Conservation (phyloP, 306 rosid species). For the Trifolium repens region DNA sequence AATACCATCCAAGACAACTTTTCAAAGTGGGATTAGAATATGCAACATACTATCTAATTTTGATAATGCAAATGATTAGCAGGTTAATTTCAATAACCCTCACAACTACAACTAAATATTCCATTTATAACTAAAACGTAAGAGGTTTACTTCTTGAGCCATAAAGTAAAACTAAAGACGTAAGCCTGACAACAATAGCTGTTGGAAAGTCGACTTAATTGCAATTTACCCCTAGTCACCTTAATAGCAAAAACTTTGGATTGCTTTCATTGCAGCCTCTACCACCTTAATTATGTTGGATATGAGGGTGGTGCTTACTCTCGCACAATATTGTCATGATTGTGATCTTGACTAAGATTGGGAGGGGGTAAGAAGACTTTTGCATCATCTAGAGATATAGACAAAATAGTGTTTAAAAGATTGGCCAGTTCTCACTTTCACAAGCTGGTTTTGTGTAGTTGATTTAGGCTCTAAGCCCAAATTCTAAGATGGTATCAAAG, state of each 20-base stretch:
- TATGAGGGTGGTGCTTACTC: neutral
- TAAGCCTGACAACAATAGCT: neutral
- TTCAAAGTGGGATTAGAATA: conserved; percentile 3
- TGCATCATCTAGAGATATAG: neutral
- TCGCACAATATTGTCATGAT: neutral
- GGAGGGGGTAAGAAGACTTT: neutral
- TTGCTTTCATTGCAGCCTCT: neutral
- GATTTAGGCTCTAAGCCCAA: conserved; percentile 1
- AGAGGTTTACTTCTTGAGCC: neutral
- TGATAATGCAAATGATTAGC: conserved; percentile 15
- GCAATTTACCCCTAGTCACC: neutral
- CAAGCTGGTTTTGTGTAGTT: neutral
- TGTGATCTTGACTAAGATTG: neutral
- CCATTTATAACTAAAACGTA: neutral
- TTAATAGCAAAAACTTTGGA: neutral
- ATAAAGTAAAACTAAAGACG: neutral
- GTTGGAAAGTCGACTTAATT: neutral
- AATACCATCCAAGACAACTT: conserved; percentile 5
- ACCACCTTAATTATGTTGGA: neutral
- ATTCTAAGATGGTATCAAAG: neutral
- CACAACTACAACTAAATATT: conserved; percentile 3
- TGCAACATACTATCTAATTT: conserved; percentile 3
- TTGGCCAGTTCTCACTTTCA: conserved; percentile 2
- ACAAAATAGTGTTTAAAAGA: neutral
- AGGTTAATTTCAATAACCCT: conserved; percentile 5